Conservation (phyloP, 495 filamentous ascomycete species). For the Penicillium lividum region DNA sequence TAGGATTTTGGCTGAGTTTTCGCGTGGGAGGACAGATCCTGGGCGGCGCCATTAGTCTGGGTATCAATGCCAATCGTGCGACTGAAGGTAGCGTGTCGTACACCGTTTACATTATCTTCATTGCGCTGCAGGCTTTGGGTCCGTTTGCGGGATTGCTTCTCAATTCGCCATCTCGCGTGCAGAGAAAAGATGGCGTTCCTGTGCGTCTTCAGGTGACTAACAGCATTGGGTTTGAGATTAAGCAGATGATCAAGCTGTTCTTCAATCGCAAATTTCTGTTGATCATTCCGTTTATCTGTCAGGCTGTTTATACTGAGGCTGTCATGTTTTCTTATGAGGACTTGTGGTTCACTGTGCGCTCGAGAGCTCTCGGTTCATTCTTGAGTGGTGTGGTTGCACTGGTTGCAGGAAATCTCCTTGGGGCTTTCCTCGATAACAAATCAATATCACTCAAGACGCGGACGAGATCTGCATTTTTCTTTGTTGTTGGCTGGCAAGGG, state of each 20-base stretch:
- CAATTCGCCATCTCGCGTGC: slow-evolving; percentile 52
- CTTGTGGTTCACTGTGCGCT: slow-evolving; percentile 62
- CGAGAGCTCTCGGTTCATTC: slow-evolving; percentile 63
- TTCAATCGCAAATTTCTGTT: slow-evolving; percentile 54
- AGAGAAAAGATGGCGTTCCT: slow-evolving; percentile 55
- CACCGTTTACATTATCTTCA: slow-evolving; percentile 60
- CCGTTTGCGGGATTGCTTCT: slow-evolving; percentile 57
- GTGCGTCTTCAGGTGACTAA: slow-evolving; percentile 53
- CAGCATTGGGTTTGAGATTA: slow-evolving; percentile 51
- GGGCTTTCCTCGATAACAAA: slow-evolving; percentile 55
- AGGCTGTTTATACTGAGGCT: slow-evolving; percentile 61
- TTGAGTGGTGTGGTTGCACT: slow-evolving; percentile 60
- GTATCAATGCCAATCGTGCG: slow-evolving; percentile 55
- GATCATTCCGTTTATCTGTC: slow-evolving; percentile 60
- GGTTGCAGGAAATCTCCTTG: slow-evolving; percentile 56
- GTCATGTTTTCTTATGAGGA: slow-evolving; percentile 63
- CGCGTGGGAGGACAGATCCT: slow-evolving; percentile 62
- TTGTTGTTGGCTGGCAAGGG: slow-evolving; percentile 54
- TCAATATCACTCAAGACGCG: slow-evolving; percentile 50
- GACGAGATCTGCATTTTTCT: slow-evolving; percentile 42
- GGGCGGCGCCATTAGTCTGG: slow-evolving; percentile 64
- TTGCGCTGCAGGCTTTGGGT: slow-evolving; percentile 59
- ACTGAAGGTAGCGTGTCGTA: slow-evolving; percentile 62
- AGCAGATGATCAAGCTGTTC: slow-evolving; percentile 51
- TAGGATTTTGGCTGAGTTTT: slow-evolving; percentile 65